phyloP scores from a whole-genome alignment of 108 stramenopile genomes.

The Pseudonitzschia pungens region DNA sequence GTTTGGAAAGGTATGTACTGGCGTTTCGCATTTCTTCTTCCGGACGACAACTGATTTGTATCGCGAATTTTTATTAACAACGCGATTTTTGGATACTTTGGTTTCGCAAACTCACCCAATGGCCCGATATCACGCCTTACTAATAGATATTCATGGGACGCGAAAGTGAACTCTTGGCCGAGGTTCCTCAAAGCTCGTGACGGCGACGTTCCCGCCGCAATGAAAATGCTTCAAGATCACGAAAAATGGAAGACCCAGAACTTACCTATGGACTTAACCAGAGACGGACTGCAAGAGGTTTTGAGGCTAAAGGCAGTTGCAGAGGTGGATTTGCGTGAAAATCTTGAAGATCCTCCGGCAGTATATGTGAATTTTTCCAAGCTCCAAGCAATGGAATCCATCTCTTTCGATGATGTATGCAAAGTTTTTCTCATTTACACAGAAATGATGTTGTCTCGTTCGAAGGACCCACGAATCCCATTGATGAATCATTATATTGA shows the following conservation, averaged over 20 bases:
- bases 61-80: not conserved
- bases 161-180: slow-evolving; percentile 74
- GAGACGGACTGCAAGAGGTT: slow-evolving; percentile 55
- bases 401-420: slow-evolving; percentile 61
- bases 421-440: slow-evolving; percentile 81
- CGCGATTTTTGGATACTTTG: not conserved
- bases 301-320: slow-evolving; percentile 63
- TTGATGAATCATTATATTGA: slow-evolving; percentile 78
- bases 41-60: not conserved
- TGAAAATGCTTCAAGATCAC: slow-evolving; percentile 76
- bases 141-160: slow-evolving; percentile 63
- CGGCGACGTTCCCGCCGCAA: slow-evolving; percentile 70
- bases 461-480: slow-evolving; percentile 63
- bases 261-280: slow-evolving; percentile 82
- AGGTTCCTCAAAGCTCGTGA: slow-evolving; percentile 74
- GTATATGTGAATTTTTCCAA: slow-evolving; percentile 84
- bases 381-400: slow-evolving; percentile 45
- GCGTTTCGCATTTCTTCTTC: not conserved
- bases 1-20: slow-evolving; percentile 46
- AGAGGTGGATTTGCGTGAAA: slow-evolving; percentile 46
- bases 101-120: not conserved
- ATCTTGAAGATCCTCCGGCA: slow-evolving; percentile 44
- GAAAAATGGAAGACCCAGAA: slow-evolving; percentile 67
- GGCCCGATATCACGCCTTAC: not conserved
- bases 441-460: slow-evolving; percentile 59